These are phyloP conservation scores for Podila minutissima DNA, from an alignment of 192 early-diverging fungal genomes.

Conservation along the genomic window DNA sequence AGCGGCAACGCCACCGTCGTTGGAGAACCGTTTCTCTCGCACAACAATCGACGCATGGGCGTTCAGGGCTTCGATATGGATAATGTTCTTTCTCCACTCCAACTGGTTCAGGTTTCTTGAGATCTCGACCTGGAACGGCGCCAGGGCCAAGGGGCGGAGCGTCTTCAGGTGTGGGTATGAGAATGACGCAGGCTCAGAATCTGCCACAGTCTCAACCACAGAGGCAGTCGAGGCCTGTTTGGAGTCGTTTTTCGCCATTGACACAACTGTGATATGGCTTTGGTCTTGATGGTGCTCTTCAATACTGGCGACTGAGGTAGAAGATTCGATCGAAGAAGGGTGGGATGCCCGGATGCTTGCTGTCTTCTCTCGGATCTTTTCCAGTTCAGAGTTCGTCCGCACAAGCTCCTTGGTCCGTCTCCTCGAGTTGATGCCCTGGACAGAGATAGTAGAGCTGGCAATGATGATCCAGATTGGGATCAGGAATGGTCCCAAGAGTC, in stretches of 20 bases:
- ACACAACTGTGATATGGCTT: background rate
- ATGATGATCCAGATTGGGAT: constrained; percentile 52
- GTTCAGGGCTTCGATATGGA: constrained; percentile 57
- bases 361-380: constrained; percentile 13
- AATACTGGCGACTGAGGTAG: too few species aligned
- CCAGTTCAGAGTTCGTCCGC: background rate
- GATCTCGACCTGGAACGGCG: constrained; percentile 37
- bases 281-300: too few species aligned
- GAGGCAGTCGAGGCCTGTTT: background rate
- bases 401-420: constrained; percentile 30
- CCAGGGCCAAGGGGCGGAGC: constrained; percentile 24
- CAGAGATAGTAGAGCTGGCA: constrained; percentile 34
- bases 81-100: constrained; percentile 56
- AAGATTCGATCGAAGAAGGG: background rate
- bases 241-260: background rate
- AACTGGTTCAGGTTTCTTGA: constrained; percentile 53
- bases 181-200: constrained; percentile 10
- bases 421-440: constrained; percentile 52
- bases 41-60: constrained; percentile 64
- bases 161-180: constrained; percentile 35
- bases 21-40: constrained; percentile 48
- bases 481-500: constrained; percentile 34
- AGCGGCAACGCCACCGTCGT: constrained; percentile 48
- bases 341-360: constrained; percentile 8
- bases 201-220: background rate